A percentile compares a stretch with the other conserved stretches of the same genome.
These are phyloP conservation scores for Aspergillus ostianus DNA, from an alignment of 495 filamentous ascomycete genomes.

Conservation along the genomic window DNA sequence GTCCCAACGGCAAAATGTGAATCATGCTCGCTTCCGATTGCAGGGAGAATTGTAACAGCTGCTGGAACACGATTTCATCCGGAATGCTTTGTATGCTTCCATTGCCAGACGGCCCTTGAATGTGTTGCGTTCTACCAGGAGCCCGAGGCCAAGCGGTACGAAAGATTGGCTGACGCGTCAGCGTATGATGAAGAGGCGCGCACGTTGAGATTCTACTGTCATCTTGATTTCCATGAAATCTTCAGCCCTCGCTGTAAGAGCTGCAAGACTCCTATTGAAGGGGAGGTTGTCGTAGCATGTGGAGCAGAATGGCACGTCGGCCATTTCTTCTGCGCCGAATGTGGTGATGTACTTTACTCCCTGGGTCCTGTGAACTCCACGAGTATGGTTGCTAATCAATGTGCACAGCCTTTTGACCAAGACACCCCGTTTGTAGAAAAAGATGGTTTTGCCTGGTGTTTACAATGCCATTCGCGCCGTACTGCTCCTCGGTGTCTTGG, in stretches of 20 bases:
- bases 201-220: slow-evolving; percentile 85
- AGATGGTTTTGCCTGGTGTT: slow-evolving; percentile 98
- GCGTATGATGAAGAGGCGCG: slow-evolving; percentile 57
- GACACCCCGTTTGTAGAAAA: slow-evolving; percentile 91
- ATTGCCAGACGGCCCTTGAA: slow-evolving; percentile 85
- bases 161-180: slow-evolving; percentile 62
- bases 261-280: slow-evolving; percentile 98
- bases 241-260: slow-evolving; percentile 92
- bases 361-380: background rate
- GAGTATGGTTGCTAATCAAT: slow-evolving; percentile 10
- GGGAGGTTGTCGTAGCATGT: slow-evolving; percentile 89
- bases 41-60: slow-evolving; percentile 86
- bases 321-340: slow-evolving; percentile 99
- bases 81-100: slow-evolving; percentile 85
- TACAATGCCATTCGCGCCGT: slow-evolving; percentile 86
- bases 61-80: slow-evolving; percentile 85
- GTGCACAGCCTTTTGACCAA: slow-evolving; percentile 66
- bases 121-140: slow-evolving; percentile 96
- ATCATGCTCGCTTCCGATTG: slow-evolving; percentile 77
- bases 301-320: slow-evolving; percentile 95
- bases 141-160: slow-evolving; percentile 64
- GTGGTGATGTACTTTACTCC: slow-evolving; percentile 68
- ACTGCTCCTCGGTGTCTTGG: slow-evolving; percentile 84
- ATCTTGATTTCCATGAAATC: slow-evolving; percentile 95
- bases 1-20: slow-evolving; percentile 74